These are phyloP conservation scores for Salvia miltiorrhiza DNA, from an alignment of 257 asterid genomes.

Conservation along the genomic window DNA sequence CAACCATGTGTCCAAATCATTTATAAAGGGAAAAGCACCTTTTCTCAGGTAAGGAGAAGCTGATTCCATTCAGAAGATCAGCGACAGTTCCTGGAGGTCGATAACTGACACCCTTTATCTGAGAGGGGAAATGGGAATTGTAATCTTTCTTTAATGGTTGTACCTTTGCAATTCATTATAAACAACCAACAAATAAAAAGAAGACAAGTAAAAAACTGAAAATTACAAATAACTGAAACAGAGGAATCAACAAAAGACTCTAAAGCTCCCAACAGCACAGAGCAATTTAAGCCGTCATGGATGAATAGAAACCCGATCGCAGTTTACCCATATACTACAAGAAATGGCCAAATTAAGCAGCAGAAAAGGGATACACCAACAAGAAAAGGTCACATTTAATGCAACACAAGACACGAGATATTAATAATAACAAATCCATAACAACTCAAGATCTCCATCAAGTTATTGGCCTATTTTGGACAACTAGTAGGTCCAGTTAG, in stretches of 20 bases:
- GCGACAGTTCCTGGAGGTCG: conserved; percentile 84
- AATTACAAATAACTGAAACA: conserved; percentile 7
- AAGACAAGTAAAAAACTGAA: not conserved
- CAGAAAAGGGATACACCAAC: not conserved
- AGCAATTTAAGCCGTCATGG: conserved; percentile 1
- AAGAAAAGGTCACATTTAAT: not conserved
- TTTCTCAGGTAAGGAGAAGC: conserved; percentile 69
- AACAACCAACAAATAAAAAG: conserved; percentile 1
- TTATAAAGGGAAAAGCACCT: conserved; percentile 38
- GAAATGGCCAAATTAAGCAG: not conserved
- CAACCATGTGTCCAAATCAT: not conserved
- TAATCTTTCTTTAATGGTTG: not conserved
- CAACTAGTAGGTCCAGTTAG: not conserved
- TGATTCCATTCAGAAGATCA: conserved; percentile 63
- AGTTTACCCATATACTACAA: conserved; percentile 1
- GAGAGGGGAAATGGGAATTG: conserved; percentile 8
- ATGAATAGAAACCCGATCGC: not conserved
- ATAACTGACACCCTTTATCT: conserved; percentile 66
- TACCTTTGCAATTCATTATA: not conserved
- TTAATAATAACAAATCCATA: not conserved
- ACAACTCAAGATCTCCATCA: not conserved
- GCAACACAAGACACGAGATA: not conserved
- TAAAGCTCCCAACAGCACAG: not conserved
- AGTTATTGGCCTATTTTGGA: not conserved
- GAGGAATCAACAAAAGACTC: conserved; percentile 12